Conservation (phyloP, 768 basidiomycete species). For the Rossbeevera mucosa region DNA sequence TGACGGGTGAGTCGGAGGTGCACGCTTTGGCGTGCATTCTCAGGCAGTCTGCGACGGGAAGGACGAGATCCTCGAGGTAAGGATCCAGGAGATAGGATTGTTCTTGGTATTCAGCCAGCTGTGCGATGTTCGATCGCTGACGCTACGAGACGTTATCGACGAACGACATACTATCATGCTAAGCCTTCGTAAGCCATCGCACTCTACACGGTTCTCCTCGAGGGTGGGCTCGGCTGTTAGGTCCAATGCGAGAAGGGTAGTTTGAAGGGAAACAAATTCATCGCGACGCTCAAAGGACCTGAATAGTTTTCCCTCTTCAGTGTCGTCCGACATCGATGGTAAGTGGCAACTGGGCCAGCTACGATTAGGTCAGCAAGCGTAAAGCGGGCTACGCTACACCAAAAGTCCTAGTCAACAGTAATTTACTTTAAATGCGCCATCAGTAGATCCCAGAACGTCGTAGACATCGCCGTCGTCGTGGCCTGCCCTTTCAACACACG, state of each 20-base stretch:
- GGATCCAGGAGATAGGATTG: conserved; percentile 92
- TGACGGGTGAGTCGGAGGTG: conserved; percentile 24
- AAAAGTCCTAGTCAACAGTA: background rate
- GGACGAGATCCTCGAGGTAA: conserved; percentile 71
- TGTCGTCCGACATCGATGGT: conserved; percentile 36
- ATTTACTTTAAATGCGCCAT: too few species aligned
- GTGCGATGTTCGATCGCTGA: conserved; percentile 4
- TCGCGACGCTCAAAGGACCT: conserved; percentile 57
- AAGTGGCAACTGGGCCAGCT: background rate
- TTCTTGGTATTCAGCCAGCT: conserved; percentile 91
- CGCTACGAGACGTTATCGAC: background rate
- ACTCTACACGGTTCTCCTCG: conserved; percentile 44
- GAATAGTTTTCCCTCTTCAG: conserved; percentile 42
- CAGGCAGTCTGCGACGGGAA: conserved; percentile 65
- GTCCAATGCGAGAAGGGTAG: conserved; percentile 45
- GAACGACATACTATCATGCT: conserved; percentile 45
- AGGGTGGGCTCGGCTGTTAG: conserved; percentile 39
- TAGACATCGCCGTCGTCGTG: too few species aligned
- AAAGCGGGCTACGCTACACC: too few species aligned
- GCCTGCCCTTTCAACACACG: too few species aligned
- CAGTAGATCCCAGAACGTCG: too few species aligned
- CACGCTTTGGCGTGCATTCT: conserved; percentile 49
- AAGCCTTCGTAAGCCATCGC: conserved; percentile 39
- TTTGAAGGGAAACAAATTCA: conserved; percentile 55
- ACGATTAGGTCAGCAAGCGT: conserved; percentile 21